A percentile compares a stretch with the other conserved stretches of the same genome.
Conservation (phyloP, 148 eudicot species). For the Mesembryanthemum crystallinum region DNA sequence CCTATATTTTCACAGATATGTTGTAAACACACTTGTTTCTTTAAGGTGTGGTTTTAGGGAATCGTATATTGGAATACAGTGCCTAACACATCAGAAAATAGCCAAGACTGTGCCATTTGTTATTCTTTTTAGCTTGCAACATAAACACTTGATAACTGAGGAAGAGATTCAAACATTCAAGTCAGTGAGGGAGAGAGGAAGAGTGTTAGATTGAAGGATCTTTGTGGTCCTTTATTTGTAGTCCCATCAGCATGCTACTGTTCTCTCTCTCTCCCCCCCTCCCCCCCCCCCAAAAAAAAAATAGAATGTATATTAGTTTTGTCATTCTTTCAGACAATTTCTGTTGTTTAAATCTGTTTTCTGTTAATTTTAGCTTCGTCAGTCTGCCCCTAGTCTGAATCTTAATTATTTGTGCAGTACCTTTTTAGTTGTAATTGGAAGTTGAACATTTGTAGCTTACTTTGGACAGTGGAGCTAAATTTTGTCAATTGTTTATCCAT, state of each 20-base stretch:
- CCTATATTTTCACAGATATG: background rate
- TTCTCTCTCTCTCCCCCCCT: too few relatives aligned
- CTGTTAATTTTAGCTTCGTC: too few relatives aligned
- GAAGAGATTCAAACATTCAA: background rate
- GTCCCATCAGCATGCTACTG: too few relatives aligned
- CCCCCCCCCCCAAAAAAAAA: too few relatives aligned
- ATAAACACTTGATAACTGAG: background rate
- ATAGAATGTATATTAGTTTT: too few relatives aligned
- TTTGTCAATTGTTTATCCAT: conserved; percentile 1
- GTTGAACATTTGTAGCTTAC: too few relatives aligned
- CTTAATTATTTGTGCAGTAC: background rate
- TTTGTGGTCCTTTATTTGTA: too few relatives aligned
- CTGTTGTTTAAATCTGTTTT: too few relatives aligned
- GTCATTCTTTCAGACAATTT: too few relatives aligned
- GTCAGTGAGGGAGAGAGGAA: background rate
- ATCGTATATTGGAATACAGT: background rate
- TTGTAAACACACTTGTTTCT: background rate
- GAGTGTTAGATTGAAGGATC: background rate
- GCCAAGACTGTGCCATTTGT: background rate
- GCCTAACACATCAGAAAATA: background rate
- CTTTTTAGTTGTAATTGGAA: background rate
- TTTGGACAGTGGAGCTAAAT: conserved; percentile 1
- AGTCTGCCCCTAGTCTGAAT: background rate
- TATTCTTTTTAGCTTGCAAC: background rate
- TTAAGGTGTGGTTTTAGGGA: background rate